Evolutionary conservation across 2,329 filamentous ascomycete genomes (phyloP), one percentile per base, ranked within the genome.

Genomic region (Fusarium gaditjirri): DNA sequence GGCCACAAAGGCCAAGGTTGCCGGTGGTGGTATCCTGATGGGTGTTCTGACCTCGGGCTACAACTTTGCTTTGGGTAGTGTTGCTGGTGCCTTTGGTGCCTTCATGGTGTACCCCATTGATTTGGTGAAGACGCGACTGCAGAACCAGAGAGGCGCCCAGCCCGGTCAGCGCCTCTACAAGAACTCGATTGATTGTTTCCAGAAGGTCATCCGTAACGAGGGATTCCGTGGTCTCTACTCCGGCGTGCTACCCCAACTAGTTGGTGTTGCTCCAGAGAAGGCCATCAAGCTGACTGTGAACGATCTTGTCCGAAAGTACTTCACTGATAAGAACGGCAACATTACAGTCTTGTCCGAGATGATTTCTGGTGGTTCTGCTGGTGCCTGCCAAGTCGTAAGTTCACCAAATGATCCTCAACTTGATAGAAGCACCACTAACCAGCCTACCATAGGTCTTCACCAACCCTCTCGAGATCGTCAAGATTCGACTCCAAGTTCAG

Each of bases 61-160:
- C 82, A 95, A 97, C 86, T 99, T 99, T 80, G 90, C 86, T 6
- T 89, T 99, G 11, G 96, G 96, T 66, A 94, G 93, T 80, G 75
- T 97, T 75, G 96, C 96, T 12, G 96, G 96, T 83, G 96, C 96
- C 14, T 99, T 99, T 80, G 96, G 96, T 81, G 96, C 96, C 17
- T 98, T 99, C 81, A 98, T 99, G 94, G 96, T 99, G 59, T 99
- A 99, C 81, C 96, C 96, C 29, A 98, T 99, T 79, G 96, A 99
- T 85, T 85, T 99, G 69, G 96, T 99, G 82, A 99, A 99, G 89
- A 99, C 96, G 3, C 91, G 96, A 68, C 93, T 99, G 91, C 96
- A 99, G 84, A 99, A 99, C 85, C 96, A 99, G 86, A 90, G 96
- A 74, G 91, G 90, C 56, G 90, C 89, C 8, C 90, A 92, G 55